phyloP scores from a whole-genome alignment of 805 yeast genomes.

The Metschnikowia colocasiae region DNA sequence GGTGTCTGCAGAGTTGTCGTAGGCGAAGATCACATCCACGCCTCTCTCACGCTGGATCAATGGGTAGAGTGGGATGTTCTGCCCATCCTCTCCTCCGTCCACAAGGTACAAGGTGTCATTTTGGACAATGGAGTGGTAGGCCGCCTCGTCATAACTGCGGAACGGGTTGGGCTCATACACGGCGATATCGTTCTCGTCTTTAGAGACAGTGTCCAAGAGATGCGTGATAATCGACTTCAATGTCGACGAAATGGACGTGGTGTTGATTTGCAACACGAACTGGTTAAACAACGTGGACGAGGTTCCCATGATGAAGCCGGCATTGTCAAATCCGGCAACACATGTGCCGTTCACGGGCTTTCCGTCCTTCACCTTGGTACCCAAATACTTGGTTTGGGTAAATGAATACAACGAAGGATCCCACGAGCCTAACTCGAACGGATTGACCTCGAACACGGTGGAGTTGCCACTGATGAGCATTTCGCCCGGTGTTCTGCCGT shows the following conservation, averaged over 20 bases:
- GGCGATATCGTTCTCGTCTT: conserved; percentile 35
- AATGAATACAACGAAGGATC: conserved; percentile 70
- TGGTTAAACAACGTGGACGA: conserved; percentile 38
- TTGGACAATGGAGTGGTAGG: conserved; percentile 19
- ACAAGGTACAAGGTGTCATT: conserved; percentile 35
- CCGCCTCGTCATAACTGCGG: conserved; percentile 19
- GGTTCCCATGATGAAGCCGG: conserved; percentile 40
- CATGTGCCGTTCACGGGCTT: conserved; percentile 47
- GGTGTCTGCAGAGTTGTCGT: conserved; percentile 35
- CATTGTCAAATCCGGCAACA: conserved; percentile 69
- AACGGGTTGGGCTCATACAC: conserved; percentile 41
- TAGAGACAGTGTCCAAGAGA: conserved; percentile 25
- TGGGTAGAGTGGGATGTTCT: conserved; percentile 40
- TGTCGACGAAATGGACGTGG: conserved; percentile 21
- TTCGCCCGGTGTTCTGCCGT: conserved; percentile 37
- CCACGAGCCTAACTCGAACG: conserved; percentile 73
- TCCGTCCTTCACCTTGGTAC: conserved; percentile 63
- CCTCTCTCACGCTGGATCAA: conserved; percentile 34
- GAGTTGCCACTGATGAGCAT: conserved; percentile 31
- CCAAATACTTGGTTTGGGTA: conserved; percentile 64
- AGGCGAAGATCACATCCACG: conserved; percentile 41
- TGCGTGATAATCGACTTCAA: conserved; percentile 23
- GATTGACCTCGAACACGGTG: conserved; percentile 37
- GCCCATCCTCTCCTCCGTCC: conserved; percentile 44
- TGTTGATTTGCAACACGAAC: conserved; percentile 24